Conservation (phyloP, 441 rosid genomes). For the Populus hybrid region DNA sequence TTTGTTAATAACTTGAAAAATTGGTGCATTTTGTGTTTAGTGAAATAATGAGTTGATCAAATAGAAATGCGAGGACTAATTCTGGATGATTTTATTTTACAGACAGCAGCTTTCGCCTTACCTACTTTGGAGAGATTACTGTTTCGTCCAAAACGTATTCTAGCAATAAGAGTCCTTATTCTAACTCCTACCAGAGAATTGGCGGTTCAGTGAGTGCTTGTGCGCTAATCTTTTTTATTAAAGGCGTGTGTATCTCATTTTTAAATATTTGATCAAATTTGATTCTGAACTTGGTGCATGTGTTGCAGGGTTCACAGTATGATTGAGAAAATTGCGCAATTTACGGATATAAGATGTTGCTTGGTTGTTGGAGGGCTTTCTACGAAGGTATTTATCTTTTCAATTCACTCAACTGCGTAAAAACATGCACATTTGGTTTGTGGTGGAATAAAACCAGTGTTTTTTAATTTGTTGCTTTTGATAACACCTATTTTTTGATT, state of each 20-base stretch:
- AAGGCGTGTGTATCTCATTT: no score
- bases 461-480: background rate
- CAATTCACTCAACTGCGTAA: background rate
- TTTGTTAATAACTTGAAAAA: background rate
- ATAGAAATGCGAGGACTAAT: background rate
- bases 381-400: conserved; percentile 44
- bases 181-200: conserved; percentile 93
- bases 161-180: conserved; percentile 82
- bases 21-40: conserved; percentile 5
- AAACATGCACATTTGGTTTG: background rate
- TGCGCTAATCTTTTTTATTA: background rate
- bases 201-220: conserved; percentile 75
- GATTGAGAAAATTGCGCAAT: conserved; percentile 85
- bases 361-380: conserved; percentile 93
- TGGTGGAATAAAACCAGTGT: background rate
- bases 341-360: conserved; percentile 86
- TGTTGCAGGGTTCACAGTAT: conserved; percentile 88
- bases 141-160: conserved; percentile 77
- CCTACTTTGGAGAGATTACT: conserved; percentile 89
- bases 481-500: background rate
- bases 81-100: conserved; percentile 9
- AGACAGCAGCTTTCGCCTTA: conserved; percentile 90
- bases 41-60: background rate
- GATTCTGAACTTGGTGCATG: background rate
- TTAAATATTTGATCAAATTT: no score